phyloP scores from a whole-genome alignment of 2,329 filamentous ascomycete species.

The Colletotrichum siamense region DNA sequence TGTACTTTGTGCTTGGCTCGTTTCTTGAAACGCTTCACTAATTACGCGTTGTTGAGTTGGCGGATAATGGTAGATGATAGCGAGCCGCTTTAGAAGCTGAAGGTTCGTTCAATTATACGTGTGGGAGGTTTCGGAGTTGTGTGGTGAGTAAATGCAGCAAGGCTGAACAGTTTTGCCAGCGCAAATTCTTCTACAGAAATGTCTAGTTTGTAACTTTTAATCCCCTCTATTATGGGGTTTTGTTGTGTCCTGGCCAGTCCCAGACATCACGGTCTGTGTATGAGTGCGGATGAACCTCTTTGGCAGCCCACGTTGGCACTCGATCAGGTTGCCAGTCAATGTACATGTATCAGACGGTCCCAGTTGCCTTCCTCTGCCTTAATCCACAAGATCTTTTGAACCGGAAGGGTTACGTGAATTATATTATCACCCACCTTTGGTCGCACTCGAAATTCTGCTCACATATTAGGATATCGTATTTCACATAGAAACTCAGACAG shows the following conservation, averaged over 20 bases:
- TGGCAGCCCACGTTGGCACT: background rate
- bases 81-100: background rate
- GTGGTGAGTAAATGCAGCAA: background rate
- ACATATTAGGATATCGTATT: background rate
- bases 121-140: background rate
- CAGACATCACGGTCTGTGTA: background rate
- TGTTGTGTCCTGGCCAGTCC: background rate
- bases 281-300: background rate
- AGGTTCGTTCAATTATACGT: rapidly evolving
- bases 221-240: background rate
- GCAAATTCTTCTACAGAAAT: background rate
- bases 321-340: background rate
- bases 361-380: background rate
- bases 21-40: background rate
- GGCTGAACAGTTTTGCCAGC: background rate
- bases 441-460: background rate
- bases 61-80: background rate
- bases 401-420: background rate
- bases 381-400: background rate
- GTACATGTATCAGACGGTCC: background rate
- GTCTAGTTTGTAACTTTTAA: background rate
- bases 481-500: rapidly evolving
- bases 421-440: background rate
- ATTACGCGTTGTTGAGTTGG: background rate
- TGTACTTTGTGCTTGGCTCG: background rate